phyloP scores from a whole-genome alignment of 495 filamentous ascomycete genomes.

The Neurospora tetrasperma region DNA sequence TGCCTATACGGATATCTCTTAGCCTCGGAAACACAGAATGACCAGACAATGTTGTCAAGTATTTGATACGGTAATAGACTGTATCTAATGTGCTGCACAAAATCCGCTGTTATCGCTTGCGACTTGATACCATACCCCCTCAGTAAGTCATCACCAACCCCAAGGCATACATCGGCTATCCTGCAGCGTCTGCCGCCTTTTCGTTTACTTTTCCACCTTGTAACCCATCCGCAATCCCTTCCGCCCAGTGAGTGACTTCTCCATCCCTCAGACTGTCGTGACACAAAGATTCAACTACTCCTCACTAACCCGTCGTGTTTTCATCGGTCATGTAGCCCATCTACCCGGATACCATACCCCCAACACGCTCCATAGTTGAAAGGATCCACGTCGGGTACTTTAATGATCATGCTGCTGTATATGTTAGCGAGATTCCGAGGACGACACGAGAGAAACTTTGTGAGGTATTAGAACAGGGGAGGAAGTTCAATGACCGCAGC shows the following conservation, averaged over 20 bases:
- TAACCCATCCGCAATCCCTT: neutral
- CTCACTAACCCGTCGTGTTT: neutral
- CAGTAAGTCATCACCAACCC: neutral
- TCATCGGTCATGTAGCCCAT: no score
- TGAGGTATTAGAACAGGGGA: neutral
- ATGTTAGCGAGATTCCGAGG: neutral
- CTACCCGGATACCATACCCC: neutral
- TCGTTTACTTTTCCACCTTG: neutral
- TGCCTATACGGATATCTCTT: neutral
- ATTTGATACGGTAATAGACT: neutral
- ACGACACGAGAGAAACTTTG: neutral
- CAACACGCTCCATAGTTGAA: neutral
- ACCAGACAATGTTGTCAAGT: neutral
- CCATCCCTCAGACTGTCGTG: neutral
- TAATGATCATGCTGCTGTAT: neutral
- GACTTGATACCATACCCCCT: neutral
- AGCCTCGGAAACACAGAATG: neutral
- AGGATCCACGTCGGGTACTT: neutral
- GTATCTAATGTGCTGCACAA: neutral
- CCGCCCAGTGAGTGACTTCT: neutral
- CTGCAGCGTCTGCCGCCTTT: neutral
- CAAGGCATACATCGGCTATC: neutral
- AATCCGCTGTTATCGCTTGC: neutral
- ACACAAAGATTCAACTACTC: neutral
- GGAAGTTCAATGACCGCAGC: neutral